Evolutionary conservation across 805 yeast species (phyloP).

Genomic region (Candida oleophila): DNA sequence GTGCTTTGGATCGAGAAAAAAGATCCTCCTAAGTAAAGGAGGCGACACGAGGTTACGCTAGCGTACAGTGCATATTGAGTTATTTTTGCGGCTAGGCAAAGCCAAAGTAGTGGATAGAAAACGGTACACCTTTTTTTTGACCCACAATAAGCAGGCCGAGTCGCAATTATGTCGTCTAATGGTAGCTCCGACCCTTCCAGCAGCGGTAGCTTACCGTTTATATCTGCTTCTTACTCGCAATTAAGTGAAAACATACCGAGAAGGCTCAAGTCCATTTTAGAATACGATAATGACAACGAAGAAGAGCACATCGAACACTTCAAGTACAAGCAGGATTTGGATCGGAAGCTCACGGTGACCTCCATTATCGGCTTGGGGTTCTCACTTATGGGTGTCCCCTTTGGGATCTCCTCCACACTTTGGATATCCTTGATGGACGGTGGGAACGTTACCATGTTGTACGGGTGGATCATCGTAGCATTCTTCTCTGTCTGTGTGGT

Average conservation of each 20-base stretch:
- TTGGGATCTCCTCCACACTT: constrained; percentile 73
- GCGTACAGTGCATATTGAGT: too few species aligned
- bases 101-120: too few species aligned
- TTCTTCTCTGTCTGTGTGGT: constrained; percentile 64
- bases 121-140: too few species aligned
- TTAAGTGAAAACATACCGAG: neutral
- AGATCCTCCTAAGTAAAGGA: too few species aligned
- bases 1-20: too few species aligned
- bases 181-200: neutral
- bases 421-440: constrained; percentile 74
- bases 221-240: constrained; percentile 1
- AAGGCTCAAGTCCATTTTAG: constrained; percentile 6
- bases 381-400: constrained; percentile 79
- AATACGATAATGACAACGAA: constrained; percentile 41
- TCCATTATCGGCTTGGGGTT: constrained; percentile 79
- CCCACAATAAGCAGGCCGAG: constrained; percentile 1
- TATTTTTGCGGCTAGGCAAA: too few species aligned
- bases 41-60: too few species aligned
- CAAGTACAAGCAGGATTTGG: constrained; percentile 70
- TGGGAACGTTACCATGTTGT: constrained; percentile 70
- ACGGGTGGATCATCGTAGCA: constrained; percentile 72
- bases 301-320: constrained; percentile 66
- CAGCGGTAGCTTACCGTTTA: neutral
- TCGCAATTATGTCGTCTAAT: neutral
- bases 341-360: constrained; percentile 63